Evolutionary conservation across 108 stramenopile species (phyloP).

Genomic region (Epithemia pelagica): DNA sequence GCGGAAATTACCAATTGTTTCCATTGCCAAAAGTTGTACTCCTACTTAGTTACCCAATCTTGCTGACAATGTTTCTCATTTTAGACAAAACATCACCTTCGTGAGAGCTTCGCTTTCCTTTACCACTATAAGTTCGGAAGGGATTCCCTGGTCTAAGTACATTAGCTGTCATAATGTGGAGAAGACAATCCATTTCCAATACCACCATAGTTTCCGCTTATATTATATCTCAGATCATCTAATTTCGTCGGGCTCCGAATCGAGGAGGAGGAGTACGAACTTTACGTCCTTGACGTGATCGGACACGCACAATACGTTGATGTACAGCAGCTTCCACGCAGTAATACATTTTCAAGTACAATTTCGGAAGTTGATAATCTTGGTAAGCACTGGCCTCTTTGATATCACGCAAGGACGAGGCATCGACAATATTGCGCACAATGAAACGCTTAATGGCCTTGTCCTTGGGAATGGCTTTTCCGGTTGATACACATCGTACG

Average conservation of each 20-base stretch:
- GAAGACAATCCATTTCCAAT: no score
- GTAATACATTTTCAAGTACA: constrained; percentile 99
- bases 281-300: constrained; percentile 83
- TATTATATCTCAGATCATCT: no score
- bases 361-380: constrained; percentile 98
- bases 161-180: no score
- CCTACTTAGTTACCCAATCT: neutral
- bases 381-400: constrained; percentile 98
- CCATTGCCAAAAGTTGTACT: neutral
- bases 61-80: no score
- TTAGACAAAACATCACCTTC: no score
- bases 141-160: no score
- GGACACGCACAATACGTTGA: constrained; percentile 98
- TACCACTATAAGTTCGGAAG: no score
- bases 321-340: constrained; percentile 99
- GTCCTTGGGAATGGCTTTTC: constrained; percentile 99
- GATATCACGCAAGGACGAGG: constrained; percentile 96
- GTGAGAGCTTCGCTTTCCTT: no score
- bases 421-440: constrained; percentile 99
- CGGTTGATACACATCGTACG: constrained; percentile 96
- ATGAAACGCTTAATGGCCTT: constrained; percentile 99
- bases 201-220: no score
- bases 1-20: no score
- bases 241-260: constrained; percentile 16
- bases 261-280: constrained; percentile 92